Percentiles rank a stretch among this genome's conserved stretches.
Evolutionary conservation across 2,329 filamentous ascomycete species (phyloP).

Genomic region (Pyrenophora graminea): DNA sequence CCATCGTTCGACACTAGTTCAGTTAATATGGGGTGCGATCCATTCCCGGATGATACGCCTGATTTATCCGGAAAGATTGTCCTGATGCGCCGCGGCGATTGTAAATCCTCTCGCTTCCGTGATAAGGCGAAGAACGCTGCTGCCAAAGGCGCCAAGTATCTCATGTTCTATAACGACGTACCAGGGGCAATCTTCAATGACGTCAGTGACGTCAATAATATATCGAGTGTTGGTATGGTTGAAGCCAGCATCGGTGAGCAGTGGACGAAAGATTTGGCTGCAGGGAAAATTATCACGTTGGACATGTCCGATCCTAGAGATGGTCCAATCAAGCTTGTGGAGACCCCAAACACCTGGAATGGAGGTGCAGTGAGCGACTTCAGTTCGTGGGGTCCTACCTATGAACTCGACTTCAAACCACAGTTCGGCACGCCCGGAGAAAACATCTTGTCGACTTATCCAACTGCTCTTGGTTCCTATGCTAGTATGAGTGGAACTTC

Average conservation of each 20-base stretch:
- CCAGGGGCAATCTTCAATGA: not conserved
- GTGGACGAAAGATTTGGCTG: not conserved
- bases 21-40: not conserved
- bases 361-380: not conserved
- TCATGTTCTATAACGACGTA: conserved; percentile 1
- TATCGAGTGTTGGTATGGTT: not conserved
- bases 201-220: not conserved
- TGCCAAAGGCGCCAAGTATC: not conserved
- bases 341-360: not conserved
- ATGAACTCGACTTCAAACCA: conserved; percentile 61
- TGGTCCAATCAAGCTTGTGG: not conserved
- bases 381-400: conserved; percentile 62
- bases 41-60: not conserved
- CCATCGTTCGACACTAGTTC: not conserved
- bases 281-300: not conserved
- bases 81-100: not conserved
- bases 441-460: conserved; percentile 62
- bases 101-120: not conserved
- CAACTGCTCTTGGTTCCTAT: conserved; percentile 52
- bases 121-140: not conserved
- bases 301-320: not conserved
- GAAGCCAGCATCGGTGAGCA: not conserved
- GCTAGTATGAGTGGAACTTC: conserved; percentile 61
- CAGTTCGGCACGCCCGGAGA: conserved; percentile 61
- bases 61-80: not conserved